Conservation (phyloP, 352 stramenopile species). For the Globisporangium camurandrum region DNA sequence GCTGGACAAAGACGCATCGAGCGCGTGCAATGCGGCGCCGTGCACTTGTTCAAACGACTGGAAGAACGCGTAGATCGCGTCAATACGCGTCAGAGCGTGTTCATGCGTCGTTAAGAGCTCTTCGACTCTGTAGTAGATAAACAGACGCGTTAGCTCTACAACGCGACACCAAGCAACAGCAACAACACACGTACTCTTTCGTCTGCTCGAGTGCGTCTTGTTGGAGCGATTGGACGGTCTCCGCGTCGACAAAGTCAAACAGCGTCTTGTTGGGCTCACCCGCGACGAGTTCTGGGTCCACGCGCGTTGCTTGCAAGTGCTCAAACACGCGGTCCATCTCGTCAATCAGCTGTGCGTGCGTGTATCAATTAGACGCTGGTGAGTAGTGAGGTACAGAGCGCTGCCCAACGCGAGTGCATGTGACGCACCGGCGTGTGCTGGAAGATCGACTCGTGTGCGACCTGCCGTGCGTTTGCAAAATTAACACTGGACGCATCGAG, state of each 20-base stretch:
- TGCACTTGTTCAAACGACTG: conserved; percentile 41
- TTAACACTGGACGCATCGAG: conserved; percentile 53
- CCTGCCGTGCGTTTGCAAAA: conserved; percentile 39
- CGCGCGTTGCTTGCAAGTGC: conserved; percentile 35
- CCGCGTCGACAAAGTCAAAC: conserved; percentile 80
- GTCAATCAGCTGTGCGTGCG: conserved; percentile 38
- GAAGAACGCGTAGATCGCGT: conserved; percentile 59
- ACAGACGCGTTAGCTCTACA: neutral
- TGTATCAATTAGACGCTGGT: neutral
- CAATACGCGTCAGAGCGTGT: conserved; percentile 51
- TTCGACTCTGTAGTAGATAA: conserved; percentile 36
- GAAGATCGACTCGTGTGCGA: conserved; percentile 46
- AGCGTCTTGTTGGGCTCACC: conserved; percentile 61
- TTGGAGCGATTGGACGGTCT: conserved; percentile 72
- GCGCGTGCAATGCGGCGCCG: conserved; percentile 19
- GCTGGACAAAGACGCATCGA: conserved; percentile 1
- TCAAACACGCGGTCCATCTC: conserved; percentile 75
- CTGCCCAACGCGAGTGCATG: no score
- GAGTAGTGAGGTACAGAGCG: no score
- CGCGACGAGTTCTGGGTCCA: conserved; percentile 48
- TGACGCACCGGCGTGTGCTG: conserved; percentile 41
- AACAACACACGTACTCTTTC: conserved; percentile 45
- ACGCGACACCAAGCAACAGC: no score
- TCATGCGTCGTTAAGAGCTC: conserved; percentile 55
- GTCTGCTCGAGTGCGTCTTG: conserved; percentile 66